Percentiles rank a stretch among this genome's conserved stretches.
Conservation (phyloP, 108 stramenopile species). For the Pseudonitzschia multistriata region DNA sequence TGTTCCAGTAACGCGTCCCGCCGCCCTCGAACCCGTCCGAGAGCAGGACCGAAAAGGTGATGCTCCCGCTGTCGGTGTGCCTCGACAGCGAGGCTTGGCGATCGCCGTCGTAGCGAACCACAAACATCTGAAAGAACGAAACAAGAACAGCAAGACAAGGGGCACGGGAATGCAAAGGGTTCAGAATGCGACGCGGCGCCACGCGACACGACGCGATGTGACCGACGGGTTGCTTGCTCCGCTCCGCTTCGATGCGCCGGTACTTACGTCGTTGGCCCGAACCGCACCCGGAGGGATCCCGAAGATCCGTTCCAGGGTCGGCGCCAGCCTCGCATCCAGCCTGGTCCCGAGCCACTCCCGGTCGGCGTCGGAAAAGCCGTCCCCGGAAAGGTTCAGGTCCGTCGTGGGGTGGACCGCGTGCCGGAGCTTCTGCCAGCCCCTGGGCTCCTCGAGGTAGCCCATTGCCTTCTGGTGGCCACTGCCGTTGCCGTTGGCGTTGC, state of each 20-base stretch:
- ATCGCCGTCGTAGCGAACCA: constrained; percentile 53
- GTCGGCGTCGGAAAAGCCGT: constrained; percentile 54
- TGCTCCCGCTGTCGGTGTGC: constrained; percentile 54
- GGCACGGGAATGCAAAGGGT: too few species aligned
- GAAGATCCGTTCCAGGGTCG: constrained; percentile 46
- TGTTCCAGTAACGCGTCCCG: constrained; percentile 57
- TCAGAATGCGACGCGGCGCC: too few species aligned
- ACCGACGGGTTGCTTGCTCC: background rate
- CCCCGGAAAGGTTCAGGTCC: constrained; percentile 64
- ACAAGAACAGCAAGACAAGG: too few species aligned
- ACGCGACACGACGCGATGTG: background rate
- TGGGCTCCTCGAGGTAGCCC: constrained; percentile 26
- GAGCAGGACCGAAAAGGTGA: constrained; percentile 61
- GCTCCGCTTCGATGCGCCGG: too few species aligned
- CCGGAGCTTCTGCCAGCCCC: constrained; percentile 59
- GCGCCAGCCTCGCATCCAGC: constrained; percentile 60
- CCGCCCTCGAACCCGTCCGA: constrained; percentile 71
- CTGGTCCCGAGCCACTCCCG: constrained; percentile 34
- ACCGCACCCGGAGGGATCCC: constrained; percentile 43
- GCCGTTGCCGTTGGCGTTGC: background rate
- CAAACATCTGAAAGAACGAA: constrained; percentile 33
- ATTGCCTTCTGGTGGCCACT: background rate
- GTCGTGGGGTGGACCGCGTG: constrained; percentile 63
- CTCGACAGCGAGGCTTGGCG: constrained; percentile 34
- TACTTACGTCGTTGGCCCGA: constrained; percentile 53